Evolutionary conservation across 129 eudicot species (phyloP).

Genomic region (Calendula officinalis): DNA sequence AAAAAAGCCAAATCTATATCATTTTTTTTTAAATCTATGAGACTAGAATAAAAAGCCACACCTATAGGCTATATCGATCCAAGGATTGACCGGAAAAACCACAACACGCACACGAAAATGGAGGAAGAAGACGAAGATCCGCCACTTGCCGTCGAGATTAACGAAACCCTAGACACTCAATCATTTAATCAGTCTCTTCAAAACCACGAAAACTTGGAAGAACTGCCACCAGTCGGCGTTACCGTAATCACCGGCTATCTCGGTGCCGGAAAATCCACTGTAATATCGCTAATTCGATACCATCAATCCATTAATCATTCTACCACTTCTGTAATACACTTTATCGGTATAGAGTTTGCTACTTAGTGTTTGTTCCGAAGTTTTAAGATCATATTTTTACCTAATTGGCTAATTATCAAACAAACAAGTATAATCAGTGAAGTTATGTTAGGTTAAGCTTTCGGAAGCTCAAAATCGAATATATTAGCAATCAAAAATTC

Average conservation of each 20-base stretch:
- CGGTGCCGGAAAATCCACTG: slow-evolving; percentile 97
- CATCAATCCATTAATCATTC: slow-evolving; percentile 3
- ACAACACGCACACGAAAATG: slow-evolving; percentile 33
- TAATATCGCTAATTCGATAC: slow-evolving; percentile 19
- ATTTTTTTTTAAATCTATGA: too few species aligned
- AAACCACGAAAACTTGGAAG: slow-evolving; percentile 27
- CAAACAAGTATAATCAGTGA: not conserved
- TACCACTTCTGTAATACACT: not conserved
- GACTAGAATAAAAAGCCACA: too few species aligned
- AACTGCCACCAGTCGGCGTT: slow-evolving; percentile 70
- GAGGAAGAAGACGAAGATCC: slow-evolving; percentile 78
- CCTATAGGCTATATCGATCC: too few species aligned
- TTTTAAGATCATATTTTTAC: not conserved
- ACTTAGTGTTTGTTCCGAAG: not conserved
- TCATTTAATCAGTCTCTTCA: slow-evolving; percentile 28
- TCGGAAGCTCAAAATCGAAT: not conserved
- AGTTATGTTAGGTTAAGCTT: not conserved
- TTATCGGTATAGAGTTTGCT: too few species aligned
- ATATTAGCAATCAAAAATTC: not conserved
- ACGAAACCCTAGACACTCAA: slow-evolving; percentile 28
- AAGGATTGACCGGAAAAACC: slow-evolving; percentile 1
- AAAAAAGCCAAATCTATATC: too few species aligned
- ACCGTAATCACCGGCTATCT: slow-evolving; percentile 98
- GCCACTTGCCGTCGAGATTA: slow-evolving; percentile 74
- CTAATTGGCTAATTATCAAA: slow-evolving; percentile 14